Percentiles rank a stretch among this genome's conserved stretches.
Evolutionary conservation across 257 asterid species (phyloP).

Genomic region (Cruciata laevipes): DNA sequence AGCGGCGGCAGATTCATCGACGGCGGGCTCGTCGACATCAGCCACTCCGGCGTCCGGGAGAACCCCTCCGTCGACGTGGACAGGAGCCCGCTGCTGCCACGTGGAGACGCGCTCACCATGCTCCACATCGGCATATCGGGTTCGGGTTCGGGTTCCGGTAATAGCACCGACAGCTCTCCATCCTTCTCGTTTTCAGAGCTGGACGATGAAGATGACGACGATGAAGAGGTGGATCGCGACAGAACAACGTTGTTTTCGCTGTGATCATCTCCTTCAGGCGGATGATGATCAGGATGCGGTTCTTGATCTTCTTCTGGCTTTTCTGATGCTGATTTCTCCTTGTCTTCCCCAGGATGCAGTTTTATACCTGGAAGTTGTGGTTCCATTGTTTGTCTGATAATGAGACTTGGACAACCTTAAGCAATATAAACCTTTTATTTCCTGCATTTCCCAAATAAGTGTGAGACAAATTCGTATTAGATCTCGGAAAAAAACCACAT

Average conservation of each 20-base stretch:
- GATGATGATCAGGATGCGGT: conserved; percentile 11
- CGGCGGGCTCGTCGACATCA: conserved; percentile 9
- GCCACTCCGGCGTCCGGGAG: conserved; percentile 23
- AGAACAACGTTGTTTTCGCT: conserved; percentile 9
- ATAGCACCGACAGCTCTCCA: conserved; percentile 8
- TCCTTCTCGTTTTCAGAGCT: conserved; percentile 16
- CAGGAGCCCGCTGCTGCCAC: conserved; percentile 12
- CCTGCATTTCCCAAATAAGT: background rate
- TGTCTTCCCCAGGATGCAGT: conserved; percentile 1
- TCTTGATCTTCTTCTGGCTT: background rate
- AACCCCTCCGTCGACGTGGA: conserved; percentile 13
- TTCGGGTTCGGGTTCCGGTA: conserved; percentile 15
- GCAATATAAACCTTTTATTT: background rate
- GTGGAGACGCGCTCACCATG: conserved; percentile 44
- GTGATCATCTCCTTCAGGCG: conserved; percentile 10
- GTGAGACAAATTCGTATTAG: background rate
- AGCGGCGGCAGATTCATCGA: conserved; percentile 40
- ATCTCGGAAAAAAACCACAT: background rate
- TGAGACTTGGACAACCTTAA: conserved; percentile 12
- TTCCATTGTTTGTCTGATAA: conserved; percentile 31
- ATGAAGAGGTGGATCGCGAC: conserved; percentile 24
- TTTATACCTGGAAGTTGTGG: conserved; percentile 13
- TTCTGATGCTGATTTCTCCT: background rate
- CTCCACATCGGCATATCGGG: conserved; percentile 32
- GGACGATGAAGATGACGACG: conserved; percentile 31